Evolutionary conservation across 495 filamentous ascomycete species (phyloP).

Genomic region (Usnea hakonensis): DNA sequence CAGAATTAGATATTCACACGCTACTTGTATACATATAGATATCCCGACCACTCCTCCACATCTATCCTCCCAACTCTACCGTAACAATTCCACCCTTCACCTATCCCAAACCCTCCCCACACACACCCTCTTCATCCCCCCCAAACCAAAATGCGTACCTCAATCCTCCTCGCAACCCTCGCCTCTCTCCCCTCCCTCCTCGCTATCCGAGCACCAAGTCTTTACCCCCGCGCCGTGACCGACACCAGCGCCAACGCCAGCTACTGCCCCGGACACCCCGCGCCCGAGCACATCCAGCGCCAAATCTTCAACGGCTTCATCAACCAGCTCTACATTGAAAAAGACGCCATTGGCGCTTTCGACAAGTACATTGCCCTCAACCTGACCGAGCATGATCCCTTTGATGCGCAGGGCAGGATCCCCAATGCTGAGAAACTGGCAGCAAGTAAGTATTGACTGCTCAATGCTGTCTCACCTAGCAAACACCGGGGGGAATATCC

Average conservation of each 20-base stretch:
- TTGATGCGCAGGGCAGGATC: conserved; percentile 12
- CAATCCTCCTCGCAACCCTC: neutral
- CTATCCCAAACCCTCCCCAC: neutral
- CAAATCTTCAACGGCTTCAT: conserved; percentile 15
- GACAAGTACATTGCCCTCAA: conserved; percentile 12
- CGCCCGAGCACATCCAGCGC: conserved; percentile 11
- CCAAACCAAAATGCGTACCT: neutral
- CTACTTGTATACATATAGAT: too few species aligned
- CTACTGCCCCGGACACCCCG: conserved; percentile 14
- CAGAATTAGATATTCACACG: too few species aligned
- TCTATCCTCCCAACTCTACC: neutral
- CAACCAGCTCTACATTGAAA: conserved; percentile 6
- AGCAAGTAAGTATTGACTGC: neutral
- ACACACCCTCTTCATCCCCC: neutral
- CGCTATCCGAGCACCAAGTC: neutral
- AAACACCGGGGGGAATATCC: neutral
- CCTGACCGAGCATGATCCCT: conserved; percentile 19
- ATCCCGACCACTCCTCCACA: too few species aligned
- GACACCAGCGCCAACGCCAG: neutral
- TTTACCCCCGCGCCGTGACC: neutral
- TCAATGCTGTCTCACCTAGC: neutral
- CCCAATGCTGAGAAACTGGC: conserved; percentile 9
- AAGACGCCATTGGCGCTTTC: conserved; percentile 13
- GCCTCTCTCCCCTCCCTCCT: neutral
- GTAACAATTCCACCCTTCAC: neutral